These are phyloP conservation scores for Metschnikowia matae DNA, from an alignment of 805 yeast species.

Conservation along the genomic window DNA sequence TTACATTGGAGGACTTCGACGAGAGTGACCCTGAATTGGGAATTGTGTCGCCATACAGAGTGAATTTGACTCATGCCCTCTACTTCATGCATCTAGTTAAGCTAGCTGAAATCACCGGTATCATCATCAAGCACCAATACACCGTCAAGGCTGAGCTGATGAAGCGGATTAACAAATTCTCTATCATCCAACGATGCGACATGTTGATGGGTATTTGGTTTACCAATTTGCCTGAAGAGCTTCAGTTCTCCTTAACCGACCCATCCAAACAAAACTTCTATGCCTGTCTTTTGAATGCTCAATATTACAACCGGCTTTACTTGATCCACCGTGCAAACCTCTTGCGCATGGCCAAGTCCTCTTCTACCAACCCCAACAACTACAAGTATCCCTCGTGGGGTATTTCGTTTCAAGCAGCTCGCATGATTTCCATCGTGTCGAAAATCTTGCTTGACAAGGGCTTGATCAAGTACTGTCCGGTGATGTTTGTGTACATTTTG, in stretches of 20 bases:
- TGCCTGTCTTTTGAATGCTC: constrained; percentile 57
- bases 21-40: constrained; percentile 44
- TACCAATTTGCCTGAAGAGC: constrained; percentile 56
- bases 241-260: constrained; percentile 60
- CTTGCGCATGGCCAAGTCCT: constrained; percentile 43
- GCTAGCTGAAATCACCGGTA: constrained; percentile 67
- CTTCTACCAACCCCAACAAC: constrained; percentile 38
- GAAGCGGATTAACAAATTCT: constrained; percentile 40
- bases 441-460: constrained; percentile 50
- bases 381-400: constrained; percentile 71
- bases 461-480: constrained; percentile 51
- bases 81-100: constrained; percentile 61
- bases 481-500: constrained; percentile 53
- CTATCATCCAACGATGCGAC: constrained; percentile 63
- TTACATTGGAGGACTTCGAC: constrained; percentile 59
- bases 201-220: constrained; percentile 77
- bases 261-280: constrained; percentile 50
- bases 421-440: constrained; percentile 63
- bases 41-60: constrained; percentile 39
- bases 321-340: constrained; percentile 69
- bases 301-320: constrained; percentile 70
- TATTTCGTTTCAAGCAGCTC: constrained; percentile 76
- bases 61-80: constrained; percentile 46
- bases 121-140: constrained; percentile 64
- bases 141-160: constrained; percentile 62